Evolutionary conservation across 306 rosid genomes (phyloP), one percentile per base, ranked within the genome.

Genomic region (Amphicarpaea edgeworthii): DNA sequence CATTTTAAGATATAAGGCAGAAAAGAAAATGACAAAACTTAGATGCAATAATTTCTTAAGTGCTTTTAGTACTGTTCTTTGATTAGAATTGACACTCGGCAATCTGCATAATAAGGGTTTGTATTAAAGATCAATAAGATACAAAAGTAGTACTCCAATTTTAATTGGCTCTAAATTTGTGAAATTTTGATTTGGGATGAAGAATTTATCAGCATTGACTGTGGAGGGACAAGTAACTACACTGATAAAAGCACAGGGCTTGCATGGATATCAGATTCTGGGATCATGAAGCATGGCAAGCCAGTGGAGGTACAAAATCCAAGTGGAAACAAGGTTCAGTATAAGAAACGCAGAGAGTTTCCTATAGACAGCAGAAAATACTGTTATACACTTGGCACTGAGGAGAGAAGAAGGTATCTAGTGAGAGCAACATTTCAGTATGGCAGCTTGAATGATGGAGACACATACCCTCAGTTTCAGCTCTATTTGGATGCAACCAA

Each of bases 401-500:
- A 81, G 61, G 97, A 95, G 85, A 84, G 99, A 69, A 87, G 89
- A 41, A 77, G 99, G 80, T 90, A 95, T 67, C 50, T 92, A 30
- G 88, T 95, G 11, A 68, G 99, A 41, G 97, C 97, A 64, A 92
- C 89, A 1, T 95, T 95, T 84, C 96, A 89, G 72, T 90, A 95
- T 69, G 97, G 97, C 5, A 95, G 87, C 70, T 77, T 85, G 73
- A 73, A 80, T 60, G 66, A 83, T 47, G 99, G 93, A 76, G 97
- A 92, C 47, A 95, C 99, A 8, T 95, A 86, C 78, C 99, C 99
- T 12, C 93, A 95, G 54, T 95, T 95, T 85, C 85, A 87, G 85
- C 90, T 95, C 40, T 92, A 85, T 57, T 82, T 95, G 86, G 97
- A 95, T 61, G 87, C 96, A 69, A 95, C 97, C 1, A 83, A 84